A percentile compares a stretch with the other conserved stretches of the same genome.
Conservation (phyloP, 495 filamentous ascomycete genomes). For the Cercophora samala region DNA sequence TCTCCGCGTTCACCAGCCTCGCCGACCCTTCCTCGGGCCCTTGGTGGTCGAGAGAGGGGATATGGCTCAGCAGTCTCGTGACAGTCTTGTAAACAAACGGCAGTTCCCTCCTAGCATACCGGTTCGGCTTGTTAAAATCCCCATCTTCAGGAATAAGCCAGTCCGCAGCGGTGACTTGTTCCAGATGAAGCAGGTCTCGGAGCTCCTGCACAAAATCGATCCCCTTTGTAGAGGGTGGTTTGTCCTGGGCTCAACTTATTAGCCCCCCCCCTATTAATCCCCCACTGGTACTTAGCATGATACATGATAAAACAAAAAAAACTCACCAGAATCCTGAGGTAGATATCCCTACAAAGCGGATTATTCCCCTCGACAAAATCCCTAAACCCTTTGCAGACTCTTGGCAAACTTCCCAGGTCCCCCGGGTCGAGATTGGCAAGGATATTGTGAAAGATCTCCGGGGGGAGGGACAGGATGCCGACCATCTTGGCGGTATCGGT, state of each 20-base stretch:
- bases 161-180: neutral
- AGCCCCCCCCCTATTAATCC: neutral
- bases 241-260: neutral
- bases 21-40: neutral
- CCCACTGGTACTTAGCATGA: too few relatives aligned
- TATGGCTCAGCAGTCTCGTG: slow-evolving; percentile 36
- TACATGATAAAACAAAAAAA: too few relatives aligned
- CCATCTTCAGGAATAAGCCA: neutral
- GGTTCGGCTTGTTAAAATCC: neutral
- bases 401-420: slow-evolving; percentile 47
- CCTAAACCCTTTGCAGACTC: slow-evolving; percentile 48
- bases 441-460: slow-evolving; percentile 58
- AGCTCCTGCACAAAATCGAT: slow-evolving; percentile 29
- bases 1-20: neutral
- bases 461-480: slow-evolving; percentile 41
- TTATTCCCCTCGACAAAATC: slow-evolving; percentile 49
- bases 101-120: slow-evolving; percentile 2
- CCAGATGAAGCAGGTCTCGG: slow-evolving; percentile 45
- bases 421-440: slow-evolving; percentile 50
- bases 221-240: slow-evolving; percentile 47
- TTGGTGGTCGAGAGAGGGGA: slow-evolving; percentile 15
- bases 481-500: neutral
- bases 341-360: slow-evolving; percentile 52
- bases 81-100: slow-evolving; percentile 40
- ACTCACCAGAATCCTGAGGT: slow-evolving; percentile 44